Evolutionary conservation across 208 protist species (phyloP), one percentile per base, ranked within the genome.

Genomic region (Herpetomonas samuelpessoai): DNA sequence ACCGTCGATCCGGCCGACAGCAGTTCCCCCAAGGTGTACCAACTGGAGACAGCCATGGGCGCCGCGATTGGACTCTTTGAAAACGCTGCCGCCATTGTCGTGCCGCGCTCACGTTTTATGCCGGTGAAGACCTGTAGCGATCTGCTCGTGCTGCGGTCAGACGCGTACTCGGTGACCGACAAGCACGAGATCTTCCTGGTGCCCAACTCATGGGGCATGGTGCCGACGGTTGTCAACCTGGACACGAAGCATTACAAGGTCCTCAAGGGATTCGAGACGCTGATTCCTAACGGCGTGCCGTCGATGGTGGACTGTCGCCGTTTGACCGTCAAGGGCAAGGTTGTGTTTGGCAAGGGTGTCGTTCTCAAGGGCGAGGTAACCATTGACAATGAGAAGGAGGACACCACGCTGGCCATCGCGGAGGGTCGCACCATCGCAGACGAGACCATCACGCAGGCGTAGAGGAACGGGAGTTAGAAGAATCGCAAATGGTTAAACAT

Each of bases 71-170:
- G 92, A 62, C 69, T 88, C 47, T 99, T 99, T 68, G 27, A 52
- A 18, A 41, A 69, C 12, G 62, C 79, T 19, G 55, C 69, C 18
- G 94, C 96, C 45, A 74, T 99, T 14, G 85, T 96, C 31, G 98
- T 99, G 26, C 93, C 95, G 26, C 85, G 98, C 50, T 78, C 79
- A 16, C 86, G 98, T 60, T 99, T 99, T 74, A 72, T 98, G 3
- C 99, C 98, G 4, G 98, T 99, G 14, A 99, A 99, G 81, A 96
- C 82, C 26, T 97, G 90, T 45, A 77, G 66, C 53, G 98, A 99
- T 74, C 79, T 99, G 4, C 84, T 99, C 46, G 67, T 97, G n/a
- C 76, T 98, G 21, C 92, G 97, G 74, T 97, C 88, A 2, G 96
- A 99, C 67, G 81, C 96, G 9, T 99, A 98, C 71, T 52, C 64